Evolutionary conservation across 1,139 yeast genomes (phyloP), one percentile per base, ranked within the genome.

Genomic region (Blastobotrys raffinosifermentans): DNA sequence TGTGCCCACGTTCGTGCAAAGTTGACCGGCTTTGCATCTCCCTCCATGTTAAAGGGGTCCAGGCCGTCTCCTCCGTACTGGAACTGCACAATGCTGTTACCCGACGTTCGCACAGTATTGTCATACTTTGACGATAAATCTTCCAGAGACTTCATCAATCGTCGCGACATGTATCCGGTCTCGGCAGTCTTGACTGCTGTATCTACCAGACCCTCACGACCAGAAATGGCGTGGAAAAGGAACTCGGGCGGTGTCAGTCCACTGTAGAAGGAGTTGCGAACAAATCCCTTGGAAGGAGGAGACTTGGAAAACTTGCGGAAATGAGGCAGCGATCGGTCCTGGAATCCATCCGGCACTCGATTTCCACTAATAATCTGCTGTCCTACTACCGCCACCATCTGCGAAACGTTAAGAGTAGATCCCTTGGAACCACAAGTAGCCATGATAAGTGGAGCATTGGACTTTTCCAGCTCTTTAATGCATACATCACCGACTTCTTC

Each of bases 301-400:
- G 97, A 85, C 60, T 91, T 89, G 46, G 97, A 87, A 61, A 84
- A 85, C 63, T 93, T 93, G 38, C 87, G 80, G 69, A 93, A 93
- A 67, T 93, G 99, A 8, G 99, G 99, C 48, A 93, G 69, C 0
- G 98, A 86, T 64, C 99, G 79, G 64, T 93, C 97, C 63, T 93
- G 98, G 72, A 93, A 93, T 19, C 99, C 99, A 72, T 93, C 95
- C 15, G 98, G 98, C 49, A 93, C 98, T 74, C 99, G 95, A 58
- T 85, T 84, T 63, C 99, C 99, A 4, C 96, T 80, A 53, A 93
- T 93, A 69, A 93, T 93, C 63, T 93, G 99, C 66, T 93, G 99
- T 42, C 99, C 99, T 34, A 93, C 99, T 60, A 93, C 96, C 0
- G 99, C 98, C 72, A 93, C 98, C 99, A 93, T 93, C 67, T 93